phyloP scores from a whole-genome alignment of 2,329 filamentous ascomycete species.

The Aspergillus aculeatus region DNA sequence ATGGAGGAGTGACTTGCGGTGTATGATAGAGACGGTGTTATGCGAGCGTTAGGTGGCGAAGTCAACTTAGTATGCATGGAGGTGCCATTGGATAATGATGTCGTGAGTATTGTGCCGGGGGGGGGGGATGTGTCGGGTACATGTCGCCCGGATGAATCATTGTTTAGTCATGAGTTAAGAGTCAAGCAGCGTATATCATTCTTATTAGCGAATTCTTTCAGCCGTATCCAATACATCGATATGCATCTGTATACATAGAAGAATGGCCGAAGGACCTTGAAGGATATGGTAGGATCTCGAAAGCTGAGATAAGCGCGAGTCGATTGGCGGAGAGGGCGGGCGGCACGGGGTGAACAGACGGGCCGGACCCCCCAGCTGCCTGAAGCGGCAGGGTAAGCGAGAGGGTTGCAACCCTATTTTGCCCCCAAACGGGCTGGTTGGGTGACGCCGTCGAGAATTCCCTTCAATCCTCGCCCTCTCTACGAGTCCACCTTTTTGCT shows the following conservation, averaged over 20 bases:
- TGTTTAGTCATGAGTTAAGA: neutral
- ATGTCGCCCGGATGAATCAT: neutral
- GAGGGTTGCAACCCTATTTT: conserved; percentile 40
- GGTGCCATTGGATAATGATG: neutral
- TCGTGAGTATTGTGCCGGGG: neutral
- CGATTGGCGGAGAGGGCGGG: neutral
- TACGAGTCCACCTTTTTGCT: conserved; percentile 36
- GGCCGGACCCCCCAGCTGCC: conserved; percentile 6
- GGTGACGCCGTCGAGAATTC: conserved; percentile 30
- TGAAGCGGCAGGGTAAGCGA: conserved; percentile 37
- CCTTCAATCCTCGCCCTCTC: conserved; percentile 37
- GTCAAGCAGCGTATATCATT: neutral
- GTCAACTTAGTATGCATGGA: neutral
- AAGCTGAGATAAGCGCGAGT: conserved; percentile 4
- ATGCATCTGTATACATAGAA: too few relatives aligned
- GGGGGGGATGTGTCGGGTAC: neutral
- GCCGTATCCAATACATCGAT: neutral
- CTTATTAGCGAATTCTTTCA: neutral
- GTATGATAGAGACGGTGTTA: neutral
- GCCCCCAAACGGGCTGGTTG: conserved; percentile 27
- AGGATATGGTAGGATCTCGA: neutral
- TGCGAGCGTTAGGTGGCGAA: neutral
- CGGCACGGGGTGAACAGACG: neutral
- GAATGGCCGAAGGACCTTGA: neutral
- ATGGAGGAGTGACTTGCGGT: neutral